These are phyloP conservation scores for Penicillium atrosanguineum DNA, from an alignment of 495 filamentous ascomycete genomes.

Conservation along the genomic window DNA sequence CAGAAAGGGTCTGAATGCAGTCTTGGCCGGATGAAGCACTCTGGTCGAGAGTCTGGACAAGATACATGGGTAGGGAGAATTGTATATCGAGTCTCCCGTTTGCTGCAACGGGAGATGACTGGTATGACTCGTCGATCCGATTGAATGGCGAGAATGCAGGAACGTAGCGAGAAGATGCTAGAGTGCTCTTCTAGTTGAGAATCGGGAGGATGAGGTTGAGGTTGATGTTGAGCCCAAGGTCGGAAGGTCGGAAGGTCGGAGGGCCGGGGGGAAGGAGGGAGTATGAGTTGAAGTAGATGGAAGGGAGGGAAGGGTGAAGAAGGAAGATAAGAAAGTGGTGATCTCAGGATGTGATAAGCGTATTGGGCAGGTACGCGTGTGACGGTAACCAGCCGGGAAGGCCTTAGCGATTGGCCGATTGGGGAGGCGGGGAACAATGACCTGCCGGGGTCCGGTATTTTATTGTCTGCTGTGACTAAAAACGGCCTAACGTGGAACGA, in stretches of 20 bases:
- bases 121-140: conserved; percentile 6
- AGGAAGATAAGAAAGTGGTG: conserved; percentile 25
- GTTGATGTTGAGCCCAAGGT: no score
- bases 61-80: conserved; percentile 41
- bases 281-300: neutral
- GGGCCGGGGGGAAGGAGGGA: neutral
- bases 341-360: conserved; percentile 26
- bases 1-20: conserved; percentile 5
- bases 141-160: neutral
- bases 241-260: neutral
- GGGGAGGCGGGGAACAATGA: conserved; percentile 5
- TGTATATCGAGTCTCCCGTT: conserved; percentile 14
- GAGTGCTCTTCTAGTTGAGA: neutral
- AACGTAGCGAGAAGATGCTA: neutral
- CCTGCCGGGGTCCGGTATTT: conserved; percentile 7
- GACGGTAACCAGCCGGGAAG: conserved; percentile 16
- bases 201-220: neutral
- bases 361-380: conserved; percentile 33
- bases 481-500: neutral
- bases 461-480: neutral
- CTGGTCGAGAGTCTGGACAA: conserved; percentile 46
- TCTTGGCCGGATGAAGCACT: conserved; percentile 46
- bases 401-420: neutral
- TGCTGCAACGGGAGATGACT: conserved; percentile 7
- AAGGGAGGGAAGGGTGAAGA: conserved; percentile 2